These are phyloP conservation scores for Kazachstania viticola DNA, from an alignment of 805 yeast genomes.

Conservation along the genomic window DNA sequence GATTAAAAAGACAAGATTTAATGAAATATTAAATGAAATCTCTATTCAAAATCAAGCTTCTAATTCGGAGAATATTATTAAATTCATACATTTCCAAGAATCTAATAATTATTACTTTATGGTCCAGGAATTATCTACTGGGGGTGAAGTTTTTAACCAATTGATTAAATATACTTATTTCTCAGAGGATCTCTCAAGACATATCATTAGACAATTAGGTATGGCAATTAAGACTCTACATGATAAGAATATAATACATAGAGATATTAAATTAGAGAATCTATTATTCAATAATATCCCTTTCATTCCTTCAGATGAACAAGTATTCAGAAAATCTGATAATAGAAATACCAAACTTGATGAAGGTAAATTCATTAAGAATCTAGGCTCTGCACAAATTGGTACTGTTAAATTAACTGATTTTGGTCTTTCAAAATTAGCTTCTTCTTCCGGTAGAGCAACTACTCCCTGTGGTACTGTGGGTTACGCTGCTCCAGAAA, in stretches of 20 bases:
- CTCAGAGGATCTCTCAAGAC: conserved; percentile 50
- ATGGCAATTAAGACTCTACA: conserved; percentile 57
- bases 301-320: conserved; percentile 29
- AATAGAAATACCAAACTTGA: conserved; percentile 56
- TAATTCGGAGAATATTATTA: conserved; percentile 43
- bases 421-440: conserved; percentile 83
- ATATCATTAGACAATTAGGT: conserved; percentile 49
- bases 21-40: conserved; percentile 64
- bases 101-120: conserved; percentile 48
- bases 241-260: conserved; percentile 62
- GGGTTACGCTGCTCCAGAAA: conserved; percentile 95
- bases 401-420: conserved; percentile 86
- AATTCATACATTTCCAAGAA: conserved; percentile 53
- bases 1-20: conserved; percentile 8
- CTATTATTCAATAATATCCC: conserved; percentile 50
- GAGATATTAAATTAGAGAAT: conserved; percentile 76
- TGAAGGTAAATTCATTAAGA: conserved; percentile 73
- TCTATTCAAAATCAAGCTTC: conserved; percentile 55
- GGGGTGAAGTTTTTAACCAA: conserved; percentile 61
- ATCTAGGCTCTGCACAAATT: conserved; percentile 84
- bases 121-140: conserved; percentile 55
- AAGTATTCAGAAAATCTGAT: conserved; percentile 44
- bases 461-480: conserved; percentile 98
- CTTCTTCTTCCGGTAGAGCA: conserved; percentile 62
- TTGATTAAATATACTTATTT: conserved; percentile 53